A percentile compares a stretch with the other conserved stretches of the same genome.
Conservation (phyloP, 2,329 filamentous ascomycete species). For the Colletotrichum simmondsii region DNA sequence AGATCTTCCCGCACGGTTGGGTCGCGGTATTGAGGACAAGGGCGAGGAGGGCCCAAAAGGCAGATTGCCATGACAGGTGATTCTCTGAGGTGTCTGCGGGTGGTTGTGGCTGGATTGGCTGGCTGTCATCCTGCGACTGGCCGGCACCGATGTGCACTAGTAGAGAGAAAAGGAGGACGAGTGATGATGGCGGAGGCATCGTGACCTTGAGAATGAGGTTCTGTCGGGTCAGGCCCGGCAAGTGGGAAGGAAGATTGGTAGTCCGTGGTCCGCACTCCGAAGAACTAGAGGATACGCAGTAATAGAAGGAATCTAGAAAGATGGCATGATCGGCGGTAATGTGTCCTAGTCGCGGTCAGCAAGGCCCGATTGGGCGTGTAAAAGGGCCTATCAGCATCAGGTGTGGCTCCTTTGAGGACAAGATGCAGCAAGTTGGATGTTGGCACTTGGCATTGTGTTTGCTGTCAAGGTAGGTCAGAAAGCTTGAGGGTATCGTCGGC, state of each 20-base stretch:
- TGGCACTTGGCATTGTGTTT: not conserved
- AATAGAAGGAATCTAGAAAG: not conserved
- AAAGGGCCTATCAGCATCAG: slow-evolving; percentile 3
- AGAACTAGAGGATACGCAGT: not conserved
- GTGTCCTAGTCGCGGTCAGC: slow-evolving; percentile 14
- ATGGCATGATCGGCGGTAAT: not conserved
- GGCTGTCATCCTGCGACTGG: not conserved
- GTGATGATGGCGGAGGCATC: slow-evolving; percentile 2
- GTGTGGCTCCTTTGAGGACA: slow-evolving; percentile 5
- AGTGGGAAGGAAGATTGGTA: not conserved
- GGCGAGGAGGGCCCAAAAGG: slow-evolving; percentile 6
- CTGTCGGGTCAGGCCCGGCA: not conserved
- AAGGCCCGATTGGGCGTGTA: slow-evolving; percentile 11
- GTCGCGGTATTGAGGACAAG: not conserved
- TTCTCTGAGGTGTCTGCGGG: not conserved
- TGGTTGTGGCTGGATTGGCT: not conserved
- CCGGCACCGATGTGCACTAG: not conserved
- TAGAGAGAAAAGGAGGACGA: not conserved
- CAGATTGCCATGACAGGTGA: slow-evolving; percentile 10
- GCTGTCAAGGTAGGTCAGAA: not conserved
- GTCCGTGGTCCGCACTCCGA: no score
- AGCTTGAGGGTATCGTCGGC: slow-evolving; percentile 31
- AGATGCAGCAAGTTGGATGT: not conserved
- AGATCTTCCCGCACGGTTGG: slow-evolving; percentile 3
- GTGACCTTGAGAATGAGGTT: slow-evolving; percentile 21